A percentile compares a stretch with the other conserved stretches of the same genome.
Evolutionary conservation across 2,329 filamentous ascomycete genomes (phyloP).

Genomic region (Fusarium sulawesiense): DNA sequence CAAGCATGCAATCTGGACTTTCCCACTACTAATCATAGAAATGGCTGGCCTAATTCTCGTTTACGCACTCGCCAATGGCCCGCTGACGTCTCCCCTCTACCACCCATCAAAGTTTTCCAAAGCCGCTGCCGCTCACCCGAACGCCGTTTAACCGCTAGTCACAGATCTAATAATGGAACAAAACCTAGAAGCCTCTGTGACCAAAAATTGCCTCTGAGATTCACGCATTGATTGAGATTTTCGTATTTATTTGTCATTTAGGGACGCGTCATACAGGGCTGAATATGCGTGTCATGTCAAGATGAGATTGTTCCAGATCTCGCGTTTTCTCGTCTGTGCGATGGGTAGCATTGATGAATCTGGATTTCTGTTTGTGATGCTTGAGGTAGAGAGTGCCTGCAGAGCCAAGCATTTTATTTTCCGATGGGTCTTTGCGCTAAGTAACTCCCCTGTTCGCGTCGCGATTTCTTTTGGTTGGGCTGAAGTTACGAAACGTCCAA

Average conservation of each 20-base stretch:
- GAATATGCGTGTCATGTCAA: not conserved
- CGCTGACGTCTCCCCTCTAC: constrained; percentile 1
- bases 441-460: not conserved
- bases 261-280: constrained; percentile 24
- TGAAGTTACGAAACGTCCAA: not conserved
- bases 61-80: constrained; percentile 12
- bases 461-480: not conserved
- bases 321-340: not conserved
- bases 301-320: not conserved
- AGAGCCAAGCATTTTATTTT: constrained; percentile 8
- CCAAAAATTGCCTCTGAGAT: not conserved
- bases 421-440: not conserved
- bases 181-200: not conserved
- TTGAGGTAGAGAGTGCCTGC: not conserved
- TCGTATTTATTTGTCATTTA: not conserved
- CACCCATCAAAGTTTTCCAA: constrained; percentile 11
- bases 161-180: not conserved
- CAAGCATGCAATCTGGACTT: not conserved
- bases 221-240: not conserved
- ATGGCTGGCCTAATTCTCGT: not conserved
- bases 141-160: constrained; percentile 11
- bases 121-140: constrained; percentile 16
- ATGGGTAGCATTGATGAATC: not conserved
- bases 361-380: not conserved
- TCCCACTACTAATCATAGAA: constrained; percentile 1